Percentiles rank a stretch among this genome's conserved stretches.
phyloP scores from a whole-genome alignment of 257 asterid genomes.

The Apocynum venetum region DNA sequence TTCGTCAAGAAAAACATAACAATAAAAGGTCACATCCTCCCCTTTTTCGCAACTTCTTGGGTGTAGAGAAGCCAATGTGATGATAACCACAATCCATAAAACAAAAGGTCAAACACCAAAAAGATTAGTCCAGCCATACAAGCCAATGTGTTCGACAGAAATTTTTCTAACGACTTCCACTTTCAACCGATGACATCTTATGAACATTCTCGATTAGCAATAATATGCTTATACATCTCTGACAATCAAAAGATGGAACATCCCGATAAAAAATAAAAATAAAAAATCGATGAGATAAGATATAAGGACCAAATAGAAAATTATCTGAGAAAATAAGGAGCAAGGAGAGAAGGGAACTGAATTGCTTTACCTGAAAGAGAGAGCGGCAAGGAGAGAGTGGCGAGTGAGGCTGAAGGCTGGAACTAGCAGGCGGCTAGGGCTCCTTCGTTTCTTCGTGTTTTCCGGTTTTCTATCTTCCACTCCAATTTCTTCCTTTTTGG shows the following conservation, averaged over 20 bases:
- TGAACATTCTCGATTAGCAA: neutral
- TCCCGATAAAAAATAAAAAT: no score
- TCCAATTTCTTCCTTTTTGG: neutral
- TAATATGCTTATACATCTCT: neutral
- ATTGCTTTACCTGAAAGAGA: neutral
- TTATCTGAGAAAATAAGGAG: neutral
- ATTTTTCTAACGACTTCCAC: neutral
- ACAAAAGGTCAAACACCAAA: neutral
- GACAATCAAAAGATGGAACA: neutral
- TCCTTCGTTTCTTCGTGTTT: neutral
- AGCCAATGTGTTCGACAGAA: neutral
- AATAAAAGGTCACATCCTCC: no score
- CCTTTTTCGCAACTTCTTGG: neutral
- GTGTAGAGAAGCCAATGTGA: neutral
- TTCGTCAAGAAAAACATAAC: neutral
- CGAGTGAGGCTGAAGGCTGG: neutral
- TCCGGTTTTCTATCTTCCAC: neutral
- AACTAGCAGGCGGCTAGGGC: constrained; percentile 5
- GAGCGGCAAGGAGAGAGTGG: neutral
- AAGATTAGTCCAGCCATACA: neutral
- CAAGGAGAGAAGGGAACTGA: neutral
- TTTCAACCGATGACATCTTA: neutral
- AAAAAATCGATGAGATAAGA: neutral
- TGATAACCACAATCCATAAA: neutral
- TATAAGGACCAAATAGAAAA: neutral